Evolutionary conservation across 2,329 filamentous ascomycete species (phyloP).

Genomic region (Nigrospora oryzae): DNA sequence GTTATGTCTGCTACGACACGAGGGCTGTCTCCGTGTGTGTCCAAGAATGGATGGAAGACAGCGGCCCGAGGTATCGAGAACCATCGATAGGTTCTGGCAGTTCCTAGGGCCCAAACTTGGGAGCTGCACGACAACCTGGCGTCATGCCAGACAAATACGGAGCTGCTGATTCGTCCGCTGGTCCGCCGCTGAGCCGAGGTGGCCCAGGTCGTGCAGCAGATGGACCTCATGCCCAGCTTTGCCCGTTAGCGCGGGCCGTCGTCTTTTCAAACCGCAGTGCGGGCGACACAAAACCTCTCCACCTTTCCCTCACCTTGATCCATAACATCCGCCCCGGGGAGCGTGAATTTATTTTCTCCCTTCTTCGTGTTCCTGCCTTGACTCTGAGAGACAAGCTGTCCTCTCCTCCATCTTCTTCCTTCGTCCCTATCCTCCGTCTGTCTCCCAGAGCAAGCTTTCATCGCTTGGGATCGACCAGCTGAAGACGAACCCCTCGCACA

Average conservation of each 20-base stretch:
- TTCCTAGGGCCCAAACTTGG: too few relatives aligned
- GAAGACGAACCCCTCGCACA: conserved; percentile 7
- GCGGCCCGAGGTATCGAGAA: too few relatives aligned
- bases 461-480: conserved; percentile 16
- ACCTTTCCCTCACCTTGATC: conserved; percentile 20
- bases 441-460: conserved; percentile 12
- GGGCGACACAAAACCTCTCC: conserved; percentile 20
- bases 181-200: conserved; percentile 8
- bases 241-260: conserved; percentile 11
- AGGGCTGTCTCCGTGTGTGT: too few relatives aligned
- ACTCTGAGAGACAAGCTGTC: conserved; percentile 20
- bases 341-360: conserved; percentile 12
- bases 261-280: conserved; percentile 17
- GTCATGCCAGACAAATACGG: background rate
- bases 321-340: conserved; percentile 11
- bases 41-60: too few relatives aligned
- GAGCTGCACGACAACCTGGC: background rate
- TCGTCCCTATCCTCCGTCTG: conserved; percentile 7
- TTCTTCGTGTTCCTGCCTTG: conserved; percentile 15
- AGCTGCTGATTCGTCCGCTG: conserved; percentile 21
- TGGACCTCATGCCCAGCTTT: background rate
- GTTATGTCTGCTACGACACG: too few relatives aligned
- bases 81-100: too few relatives aligned
- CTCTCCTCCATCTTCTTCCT: conserved; percentile 18
- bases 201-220: background rate